These are phyloP conservation scores for Protea cynaroides DNA, from an alignment of 164 flowering plant genomes.

Conservation along the genomic window DNA sequence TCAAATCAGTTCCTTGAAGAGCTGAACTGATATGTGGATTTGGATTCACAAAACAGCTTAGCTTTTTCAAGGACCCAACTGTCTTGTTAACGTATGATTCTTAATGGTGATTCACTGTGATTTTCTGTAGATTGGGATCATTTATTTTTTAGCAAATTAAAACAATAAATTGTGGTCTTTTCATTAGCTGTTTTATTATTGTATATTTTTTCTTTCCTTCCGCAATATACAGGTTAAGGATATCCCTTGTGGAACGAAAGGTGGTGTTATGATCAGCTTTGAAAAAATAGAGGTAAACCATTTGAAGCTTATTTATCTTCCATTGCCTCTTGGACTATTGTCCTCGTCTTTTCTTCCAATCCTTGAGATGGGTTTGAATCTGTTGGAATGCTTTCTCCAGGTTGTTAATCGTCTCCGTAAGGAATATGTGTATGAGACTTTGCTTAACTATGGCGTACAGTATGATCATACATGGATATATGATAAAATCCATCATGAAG, in stretches of 20 bases:
- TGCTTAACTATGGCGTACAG: conserved; percentile 81
- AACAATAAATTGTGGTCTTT: background rate
- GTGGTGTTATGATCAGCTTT: conserved; percentile 95
- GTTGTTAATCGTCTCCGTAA: conserved; percentile 90
- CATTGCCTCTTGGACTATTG: background rate
- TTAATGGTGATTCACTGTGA: background rate
- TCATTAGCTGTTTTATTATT: background rate
- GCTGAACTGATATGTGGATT: background rate
- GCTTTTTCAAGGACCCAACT: no score
- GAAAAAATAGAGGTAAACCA: conserved; percentile 79
- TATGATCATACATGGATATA: conserved; percentile 98
- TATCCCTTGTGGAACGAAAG: conserved; percentile 98
- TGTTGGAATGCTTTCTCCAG: conserved; percentile 26
- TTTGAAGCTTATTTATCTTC: background rate
- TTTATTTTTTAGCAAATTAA: background rate
- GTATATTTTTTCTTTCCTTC: background rate
- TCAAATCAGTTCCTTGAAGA: background rate
- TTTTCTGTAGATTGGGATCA: background rate
- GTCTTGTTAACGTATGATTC: no score
- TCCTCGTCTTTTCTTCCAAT: background rate
- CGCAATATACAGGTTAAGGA: conserved; percentile 58
- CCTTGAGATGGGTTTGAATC: background rate
- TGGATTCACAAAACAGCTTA: no score
- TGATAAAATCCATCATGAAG: conserved; percentile 97
- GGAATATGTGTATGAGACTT: conserved; percentile 80